A percentile compares a stretch with the other conserved stretches of the same genome.
phyloP scores from a whole-genome alignment of 176 grass and related monocot genomes.

The Carex parvula region DNA sequence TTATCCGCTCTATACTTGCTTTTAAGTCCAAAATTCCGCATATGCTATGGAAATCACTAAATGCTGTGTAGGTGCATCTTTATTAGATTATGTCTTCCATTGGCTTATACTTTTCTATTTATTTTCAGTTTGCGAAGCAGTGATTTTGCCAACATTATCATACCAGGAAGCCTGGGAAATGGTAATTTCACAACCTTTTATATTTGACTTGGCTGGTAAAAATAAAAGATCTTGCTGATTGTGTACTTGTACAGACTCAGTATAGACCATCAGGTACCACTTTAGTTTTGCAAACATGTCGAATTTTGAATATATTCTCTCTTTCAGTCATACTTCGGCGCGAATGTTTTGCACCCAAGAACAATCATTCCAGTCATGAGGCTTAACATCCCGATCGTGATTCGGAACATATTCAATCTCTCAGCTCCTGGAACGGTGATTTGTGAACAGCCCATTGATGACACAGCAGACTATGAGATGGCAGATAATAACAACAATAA shows the following conservation, averaged over 20 bases:
- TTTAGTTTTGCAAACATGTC: constrained; percentile 3
- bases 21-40: background rate
- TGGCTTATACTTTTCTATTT: constrained; percentile 10
- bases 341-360: constrained; percentile 94
- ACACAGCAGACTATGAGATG: constrained; percentile 67
- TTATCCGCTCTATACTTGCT: background rate
- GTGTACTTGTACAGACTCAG: background rate
- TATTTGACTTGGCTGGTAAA: background rate
- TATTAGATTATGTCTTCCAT: background rate
- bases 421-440: constrained; percentile 79
- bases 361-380: constrained; percentile 99
- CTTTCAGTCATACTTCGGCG: constrained; percentile 88
- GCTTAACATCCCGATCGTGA: constrained; percentile 85
- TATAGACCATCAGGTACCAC: background rate
- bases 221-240: background rate
- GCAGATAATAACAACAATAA: constrained; percentile 59
- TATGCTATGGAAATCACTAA: background rate
- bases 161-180: constrained; percentile 99
- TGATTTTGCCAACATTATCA: constrained; percentile 86
- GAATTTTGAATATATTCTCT: constrained; percentile 18
- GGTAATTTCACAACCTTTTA: constrained; percentile 52
- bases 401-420: constrained; percentile 91
- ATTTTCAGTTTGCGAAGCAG: constrained; percentile 93
- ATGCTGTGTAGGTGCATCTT: background rate
- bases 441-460: constrained; percentile 62